A percentile compares a stretch with the other conserved stretches of the same genome.
Evolutionary conservation across 768 basidiomycete species (phyloP).

Genomic region (Suillus occidentalis): DNA sequence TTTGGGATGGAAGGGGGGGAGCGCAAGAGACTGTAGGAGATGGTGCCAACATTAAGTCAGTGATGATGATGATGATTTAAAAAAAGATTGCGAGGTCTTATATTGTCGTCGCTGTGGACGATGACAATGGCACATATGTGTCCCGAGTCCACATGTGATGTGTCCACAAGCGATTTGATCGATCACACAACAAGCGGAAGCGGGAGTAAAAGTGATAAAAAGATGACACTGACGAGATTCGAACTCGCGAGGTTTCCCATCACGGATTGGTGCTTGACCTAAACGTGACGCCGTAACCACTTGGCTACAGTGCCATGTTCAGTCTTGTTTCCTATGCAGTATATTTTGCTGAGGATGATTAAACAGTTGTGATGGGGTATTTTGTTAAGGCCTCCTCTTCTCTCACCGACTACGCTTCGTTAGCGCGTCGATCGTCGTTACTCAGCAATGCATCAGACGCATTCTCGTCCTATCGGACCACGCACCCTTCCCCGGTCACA

Average conservation of each 20-base stretch:
- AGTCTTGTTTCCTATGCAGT: fast-evolving
- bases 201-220: slow-evolving; percentile 17
- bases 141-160: background rate
- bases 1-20: slow-evolving; percentile 23
- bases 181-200: slow-evolving; percentile 4
- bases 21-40: slow-evolving; percentile 15
- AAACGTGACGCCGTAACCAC: slow-evolving; percentile 63
- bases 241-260: slow-evolving; percentile 62
- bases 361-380: background rate
- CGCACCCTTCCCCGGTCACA: slow-evolving; percentile 43
- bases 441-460: slow-evolving; percentile 24
- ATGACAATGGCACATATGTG: background rate
- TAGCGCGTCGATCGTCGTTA: slow-evolving; percentile 19
- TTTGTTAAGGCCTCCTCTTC: background rate
- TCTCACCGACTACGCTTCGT: slow-evolving; percentile 8
- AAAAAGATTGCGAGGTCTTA: background rate
- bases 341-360: background rate
- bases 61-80: background rate
- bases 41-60: background rate
- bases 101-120: slow-evolving; percentile 8
- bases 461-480: slow-evolving; percentile 52
- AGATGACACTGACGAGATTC: slow-evolving; percentile 60
- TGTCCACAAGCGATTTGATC: slow-evolving; percentile 9
- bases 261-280: slow-evolving; percentile 46
- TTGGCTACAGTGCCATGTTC: slow-evolving; percentile 52